Base-by-base conservation (phyloP, 768 basidiomycete genomes). In the Mycena polygramma region DNA sequence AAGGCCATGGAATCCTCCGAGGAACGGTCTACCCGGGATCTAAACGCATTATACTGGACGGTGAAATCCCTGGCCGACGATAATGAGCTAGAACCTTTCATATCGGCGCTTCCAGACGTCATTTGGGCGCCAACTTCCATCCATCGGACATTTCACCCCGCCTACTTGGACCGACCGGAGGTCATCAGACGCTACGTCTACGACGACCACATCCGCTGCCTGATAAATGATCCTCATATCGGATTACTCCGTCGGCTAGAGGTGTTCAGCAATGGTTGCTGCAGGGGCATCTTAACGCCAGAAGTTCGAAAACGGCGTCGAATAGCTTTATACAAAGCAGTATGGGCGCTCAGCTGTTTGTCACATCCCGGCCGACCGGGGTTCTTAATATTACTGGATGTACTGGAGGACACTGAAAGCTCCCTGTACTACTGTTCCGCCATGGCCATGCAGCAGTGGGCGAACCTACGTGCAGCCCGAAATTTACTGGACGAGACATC, bases 261-360 rank as follows among this genome's bases (percentile, higher is more conserved):
- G 57, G 41, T 30, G 7, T 43, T 46, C 41, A 45, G 15, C n/a
- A n/a, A n/a, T n/a, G n/a, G n/a, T n/a, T n/a, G n/a, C n/a, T n/a
- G n/a, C n/a, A n/a, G n/a, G n/a, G n/a, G n/a, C n/a, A n/a, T n/a
- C n/a, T n/a, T n/a, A n/a, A 13, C 57, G 13, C 24, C 41, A 39
- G 39, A 41, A 15, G 22, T 59, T 20, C 15, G n/a, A 13, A 26
- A 15, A 9, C 54, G 54, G 7, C 26, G 54, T 3, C 19, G 7
- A 13, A 55, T 37, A 7, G 8, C 54, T 2, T 59, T n/a, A 9
- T 59, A 24, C 41, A 59, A 59, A 22, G n/a, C 57, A 30, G 4
- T 59, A 46, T 59, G 57, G 57, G 57, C 57, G 39, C 30, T 55
- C 5, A 22, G 36, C 30, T 37, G 35, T 37, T 19, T 55, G 14